These are phyloP conservation scores for Anthoceros angustus DNA, from an alignment of 225 moss, liverwort and hornwort species.

Conservation along the genomic window DNA sequence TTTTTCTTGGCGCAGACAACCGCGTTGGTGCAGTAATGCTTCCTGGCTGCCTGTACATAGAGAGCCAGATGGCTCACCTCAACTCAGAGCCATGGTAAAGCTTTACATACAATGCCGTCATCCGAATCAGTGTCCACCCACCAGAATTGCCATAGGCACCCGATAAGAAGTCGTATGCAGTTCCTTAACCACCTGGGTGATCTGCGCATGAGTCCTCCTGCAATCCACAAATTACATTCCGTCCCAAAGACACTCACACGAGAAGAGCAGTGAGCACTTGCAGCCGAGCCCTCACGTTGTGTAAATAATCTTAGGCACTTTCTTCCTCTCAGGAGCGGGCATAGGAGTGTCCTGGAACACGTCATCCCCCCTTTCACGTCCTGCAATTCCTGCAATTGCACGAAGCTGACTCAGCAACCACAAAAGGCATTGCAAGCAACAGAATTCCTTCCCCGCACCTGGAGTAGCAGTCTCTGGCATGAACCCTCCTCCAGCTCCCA, in stretches of 20 bases:
- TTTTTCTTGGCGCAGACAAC: conserved; percentile 41
- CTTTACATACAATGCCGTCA: neutral
- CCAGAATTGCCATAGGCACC: conserved; percentile 52
- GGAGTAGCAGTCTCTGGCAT: neutral
- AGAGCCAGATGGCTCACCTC: too few relatives aligned
- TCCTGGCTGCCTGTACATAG: conserved; percentile 42
- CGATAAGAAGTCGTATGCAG: conserved; percentile 52
- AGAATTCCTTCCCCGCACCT: neutral
- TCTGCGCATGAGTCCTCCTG: conserved; percentile 70
- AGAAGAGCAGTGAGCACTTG: neutral
- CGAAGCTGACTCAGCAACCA: neutral
- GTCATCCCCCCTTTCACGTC: conserved; percentile 7
- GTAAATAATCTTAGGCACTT: conserved; percentile 44
- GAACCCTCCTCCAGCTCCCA: conserved; percentile 26
- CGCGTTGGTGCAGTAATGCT: conserved; percentile 64
- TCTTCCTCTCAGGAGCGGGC: conserved; percentile 17
- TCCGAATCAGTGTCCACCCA: conserved; percentile 9
- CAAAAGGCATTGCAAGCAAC: neutral
- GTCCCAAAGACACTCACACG: neutral
- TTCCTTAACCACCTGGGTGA: conserved; percentile 58
- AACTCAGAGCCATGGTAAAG: neutral
- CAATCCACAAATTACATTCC: neutral
- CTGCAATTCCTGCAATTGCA: conserved; percentile 9
- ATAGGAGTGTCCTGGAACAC: conserved; percentile 3
- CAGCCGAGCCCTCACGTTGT: conserved; percentile 56